Evolutionary conservation across 2,329 filamentous ascomycete genomes (phyloP).

Genomic region (Fusarium incarnatum): DNA sequence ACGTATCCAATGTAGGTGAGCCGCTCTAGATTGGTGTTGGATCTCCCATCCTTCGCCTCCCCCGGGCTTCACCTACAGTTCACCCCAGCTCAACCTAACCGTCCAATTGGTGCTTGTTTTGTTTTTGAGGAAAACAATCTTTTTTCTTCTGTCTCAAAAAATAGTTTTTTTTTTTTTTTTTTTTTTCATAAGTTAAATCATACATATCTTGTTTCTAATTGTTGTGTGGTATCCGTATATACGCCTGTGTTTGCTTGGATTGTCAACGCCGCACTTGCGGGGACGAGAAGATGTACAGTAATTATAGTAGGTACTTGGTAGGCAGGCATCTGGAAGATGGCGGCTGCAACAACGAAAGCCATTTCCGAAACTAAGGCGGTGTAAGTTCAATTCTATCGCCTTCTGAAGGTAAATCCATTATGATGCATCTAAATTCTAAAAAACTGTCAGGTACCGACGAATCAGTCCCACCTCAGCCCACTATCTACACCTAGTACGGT

Average conservation of each 20-base stretch:
- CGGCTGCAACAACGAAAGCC: slow-evolving; percentile 3
- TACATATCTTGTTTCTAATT: slow-evolving; percentile 21
- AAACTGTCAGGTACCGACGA: slow-evolving; percentile 27
- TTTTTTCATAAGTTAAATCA: neutral
- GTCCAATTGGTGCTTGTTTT: slow-evolving; percentile 39
- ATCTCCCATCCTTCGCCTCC: slow-evolving; percentile 37
- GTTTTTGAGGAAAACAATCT: slow-evolving; percentile 25
- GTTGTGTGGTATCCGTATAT: slow-evolving; percentile 30
- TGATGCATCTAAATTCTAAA: slow-evolving; percentile 13
- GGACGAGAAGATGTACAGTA: neutral
- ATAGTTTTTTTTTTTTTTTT: neutral
- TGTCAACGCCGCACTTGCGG: slow-evolving; percentile 16
- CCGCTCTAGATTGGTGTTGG: slow-evolving; percentile 36
- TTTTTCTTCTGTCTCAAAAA: slow-evolving; percentile 13
- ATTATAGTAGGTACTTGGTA: too few relatives aligned
- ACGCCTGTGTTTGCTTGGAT: slow-evolving; percentile 22
- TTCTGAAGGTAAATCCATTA: slow-evolving; percentile 32
- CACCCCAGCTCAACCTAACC: slow-evolving; percentile 31
- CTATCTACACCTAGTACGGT: slow-evolving; percentile 8
- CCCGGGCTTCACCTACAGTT: slow-evolving; percentile 27
- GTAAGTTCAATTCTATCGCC: slow-evolving; percentile 7
- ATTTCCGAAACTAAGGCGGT: slow-evolving; percentile 23
- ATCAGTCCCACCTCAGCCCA: slow-evolving; percentile 36
- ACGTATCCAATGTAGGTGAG: slow-evolving; percentile 12
- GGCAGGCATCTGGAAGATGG: slow-evolving; percentile 4